Base-by-base conservation (phyloP, 768 basidiomycete species). In the Aureoboletus auriporus region DNA sequence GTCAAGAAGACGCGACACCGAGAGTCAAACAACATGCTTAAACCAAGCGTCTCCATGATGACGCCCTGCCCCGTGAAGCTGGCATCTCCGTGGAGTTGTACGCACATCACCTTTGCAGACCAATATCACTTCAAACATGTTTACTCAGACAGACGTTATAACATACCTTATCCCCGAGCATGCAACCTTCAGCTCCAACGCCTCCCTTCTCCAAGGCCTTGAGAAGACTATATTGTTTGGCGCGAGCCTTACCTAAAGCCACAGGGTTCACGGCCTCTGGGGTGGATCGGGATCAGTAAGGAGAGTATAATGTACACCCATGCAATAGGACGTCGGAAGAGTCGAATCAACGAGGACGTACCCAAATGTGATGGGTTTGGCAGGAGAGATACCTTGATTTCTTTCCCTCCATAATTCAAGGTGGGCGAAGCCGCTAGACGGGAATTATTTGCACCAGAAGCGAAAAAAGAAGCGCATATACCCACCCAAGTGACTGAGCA, bases 31-130 rank as follows among this genome's bases (percentile, higher is more conserved):
- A 16, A 27, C 85, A 43, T 53, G 83, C 89, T 93, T 46, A 95
- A 69, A 6, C 91, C 89, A 29, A 96, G 73, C 14, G 78, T 76
- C 65, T 95, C 93, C 83, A 92, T 93, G 14, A 93, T 80, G 5
- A 95, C 75, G 2, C 93, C 93, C 63, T 95, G 93, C 0, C 93
- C 93, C 0, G 86, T 79, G 61, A 95, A 94, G 49, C 87, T 90
- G 1, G 89, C 92, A 64, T 96, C 93, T 3, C 93, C 93, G 54
- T 95, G 93, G 40, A 96, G 66, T 58, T 93, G 90, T 0, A 95
- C 84, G 53, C 86, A 92, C 80, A 95, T 84, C 3, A 85, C 93
- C 58, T 75, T 78, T 63, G 84, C 82, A 46, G 7, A 10, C 12
- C 11, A 44, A 14, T 3, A 67, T 52, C 58, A 53, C 43, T 42